Conservation (phyloP, 148 eudicot species). For the Pouteria glomerata region DNA sequence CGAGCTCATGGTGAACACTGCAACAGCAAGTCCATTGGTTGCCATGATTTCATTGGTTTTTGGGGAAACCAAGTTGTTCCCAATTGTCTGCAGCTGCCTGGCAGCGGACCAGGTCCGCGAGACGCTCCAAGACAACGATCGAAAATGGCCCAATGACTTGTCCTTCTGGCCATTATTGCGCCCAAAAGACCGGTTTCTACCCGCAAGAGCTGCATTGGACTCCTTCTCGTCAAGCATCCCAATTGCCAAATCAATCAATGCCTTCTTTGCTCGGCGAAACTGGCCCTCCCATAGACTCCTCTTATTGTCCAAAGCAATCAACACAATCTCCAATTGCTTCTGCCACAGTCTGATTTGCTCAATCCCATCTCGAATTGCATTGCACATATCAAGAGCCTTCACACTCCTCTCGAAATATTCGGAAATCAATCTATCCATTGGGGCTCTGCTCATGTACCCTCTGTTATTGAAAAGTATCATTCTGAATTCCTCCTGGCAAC, state of each 20-base stretch:
- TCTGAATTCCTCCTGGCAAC: slow-evolving; percentile 68
- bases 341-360: slow-evolving; percentile 82
- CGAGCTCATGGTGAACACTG: slow-evolving; percentile 64
- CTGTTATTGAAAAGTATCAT: slow-evolving; percentile 39
- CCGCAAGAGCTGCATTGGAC: slow-evolving; percentile 30
- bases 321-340: slow-evolving; percentile 55
- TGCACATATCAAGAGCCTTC: slow-evolving; percentile 75
- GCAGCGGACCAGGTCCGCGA: slow-evolving; percentile 81
- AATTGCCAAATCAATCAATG: slow-evolving; percentile 54
- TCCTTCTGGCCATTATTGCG: slow-evolving; percentile 35
- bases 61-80: slow-evolving; percentile 44
- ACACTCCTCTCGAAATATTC: slow-evolving; percentile 72
- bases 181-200: slow-evolving; percentile 71
- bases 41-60: slow-evolving; percentile 46
- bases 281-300: slow-evolving; percentile 62
- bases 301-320: slow-evolving; percentile 38
- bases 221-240: slow-evolving; percentile 82
- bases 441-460: slow-evolving; percentile 27
- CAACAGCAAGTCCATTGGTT: slow-evolving; percentile 51
- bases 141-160: slow-evolving; percentile 36
- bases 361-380: slow-evolving; percentile 76
- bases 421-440: slow-evolving; percentile 50
- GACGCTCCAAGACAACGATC: slow-evolving; percentile 85
- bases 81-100: slow-evolving; percentile 70
- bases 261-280: slow-evolving; percentile 64